Base-by-base conservation (phyloP, 352 stramenopile species). In the Globisporangium spinosum region DNA sequence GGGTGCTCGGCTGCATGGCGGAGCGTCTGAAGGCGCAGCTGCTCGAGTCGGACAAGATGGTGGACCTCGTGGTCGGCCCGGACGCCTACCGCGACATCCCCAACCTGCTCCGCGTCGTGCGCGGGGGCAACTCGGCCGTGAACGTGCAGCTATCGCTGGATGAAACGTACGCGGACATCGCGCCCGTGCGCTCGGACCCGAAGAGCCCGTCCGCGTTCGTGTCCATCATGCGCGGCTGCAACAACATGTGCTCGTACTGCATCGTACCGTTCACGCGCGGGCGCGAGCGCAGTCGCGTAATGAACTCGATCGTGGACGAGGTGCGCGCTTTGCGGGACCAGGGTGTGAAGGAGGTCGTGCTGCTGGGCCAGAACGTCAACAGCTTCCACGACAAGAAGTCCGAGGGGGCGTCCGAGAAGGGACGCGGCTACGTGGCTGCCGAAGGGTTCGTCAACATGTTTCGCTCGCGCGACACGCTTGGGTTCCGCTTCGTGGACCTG, bases 351-450 rank as follows among this genome's bases (percentile, higher is more conserved):
- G 98, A 99, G 74, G 87, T 99, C 15, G 91, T 98, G 59, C 81
- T 99, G 35, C 82, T 99, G n/a, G 98, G 98, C 45, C 98, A 99
- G 79, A 99, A 99, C 78, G 98, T 99, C 53, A 99, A 99, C 81
- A 98, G 91, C 62, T 99, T 99, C 77, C 97, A 99, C 76, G 97
- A 99, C 82, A 93, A 85, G 27, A 83, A 90, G 67, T 93, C 85
- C 0, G 79, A 89, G 53, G 87, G 82, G 20, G 87, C 87, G 17
- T 56, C 66, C 15, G 81, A 93, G 54, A 71, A 83, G 25, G 89
- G 89, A 0, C 85, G 89, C 8, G 80, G 79, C 32, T 96, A 96
- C 71, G 83, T 91, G 15, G 79, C 94, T 13, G 97, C 97, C 45
- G 79, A 88, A 17, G 97, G 96, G 20, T 99, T 99, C 75, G 83